These are phyloP conservation scores for Penicillium parvum DNA, from an alignment of 495 filamentous ascomycete species.

Conservation along the genomic window DNA sequence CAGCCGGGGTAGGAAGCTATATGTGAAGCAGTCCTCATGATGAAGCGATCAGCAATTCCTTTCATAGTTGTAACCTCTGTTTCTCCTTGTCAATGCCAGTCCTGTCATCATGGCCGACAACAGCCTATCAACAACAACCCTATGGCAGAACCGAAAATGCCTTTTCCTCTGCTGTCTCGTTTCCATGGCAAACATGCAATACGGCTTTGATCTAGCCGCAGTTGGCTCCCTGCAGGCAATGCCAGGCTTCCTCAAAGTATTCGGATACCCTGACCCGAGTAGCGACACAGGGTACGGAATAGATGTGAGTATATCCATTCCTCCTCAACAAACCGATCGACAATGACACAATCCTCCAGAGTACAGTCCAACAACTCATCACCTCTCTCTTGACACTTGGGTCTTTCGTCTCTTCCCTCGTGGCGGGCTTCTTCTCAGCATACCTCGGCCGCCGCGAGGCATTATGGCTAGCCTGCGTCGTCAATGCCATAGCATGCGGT, in stretches of 20 bases:
- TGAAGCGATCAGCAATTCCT: too few species aligned
- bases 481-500: conserved; percentile 11
- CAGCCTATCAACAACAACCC: conserved; percentile 9
- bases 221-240: conserved; percentile 15
- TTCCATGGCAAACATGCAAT: conserved; percentile 18
- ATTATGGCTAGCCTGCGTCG: conserved; percentile 15
- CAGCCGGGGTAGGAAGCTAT: neutral
- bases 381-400: conserved; percentile 52
- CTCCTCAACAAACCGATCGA: neutral
- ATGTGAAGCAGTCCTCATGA: conserved; percentile 1
- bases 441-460: conserved; percentile 13
- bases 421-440: conserved; percentile 35
- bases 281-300: conserved; percentile 14
- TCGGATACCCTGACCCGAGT: conserved; percentile 10
- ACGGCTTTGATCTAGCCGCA: conserved; percentile 17
- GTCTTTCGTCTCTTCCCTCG: conserved; percentile 53
- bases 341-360: neutral
- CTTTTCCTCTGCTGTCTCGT: conserved; percentile 13
- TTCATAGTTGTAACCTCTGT: too few species aligned
- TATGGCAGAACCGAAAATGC: conserved; percentile 18
- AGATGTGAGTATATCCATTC: conserved; percentile 5
- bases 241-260: conserved; percentile 16
- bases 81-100: neutral
- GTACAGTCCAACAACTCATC: conserved; percentile 35
- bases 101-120: conserved; percentile 3